Percentiles rank a stretch among this genome's conserved stretches.
Evolutionary conservation across 2,329 filamentous ascomycete species (phyloP).

Genomic region (Xylariaceae sp.): DNA sequence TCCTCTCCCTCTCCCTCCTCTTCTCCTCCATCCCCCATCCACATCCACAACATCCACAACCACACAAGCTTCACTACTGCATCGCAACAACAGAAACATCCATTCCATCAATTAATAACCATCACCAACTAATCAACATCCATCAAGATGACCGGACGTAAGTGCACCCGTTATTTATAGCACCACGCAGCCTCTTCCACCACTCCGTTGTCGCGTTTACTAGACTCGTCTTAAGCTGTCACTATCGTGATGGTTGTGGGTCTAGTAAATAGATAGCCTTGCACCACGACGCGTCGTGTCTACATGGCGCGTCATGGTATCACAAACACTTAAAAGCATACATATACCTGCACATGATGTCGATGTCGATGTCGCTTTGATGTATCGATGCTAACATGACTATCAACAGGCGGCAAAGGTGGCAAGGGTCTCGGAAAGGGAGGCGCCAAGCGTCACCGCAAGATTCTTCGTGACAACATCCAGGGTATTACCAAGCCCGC

Average conservation of each 20-base stretch:
- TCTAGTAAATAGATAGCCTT: slow-evolving; percentile 7
- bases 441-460: slow-evolving; percentile 96
- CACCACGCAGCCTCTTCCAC: background rate
- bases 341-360: background rate
- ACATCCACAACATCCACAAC: slow-evolving; percentile 28
- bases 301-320: slow-evolving; percentile 9
- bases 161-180: slow-evolving; percentile 38
- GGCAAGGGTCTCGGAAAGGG: slow-evolving; percentile 98
- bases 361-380: too few relatives aligned
- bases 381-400: too few relatives aligned
- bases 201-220: slow-evolving; percentile 18
- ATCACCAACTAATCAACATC: slow-evolving; percentile 27
- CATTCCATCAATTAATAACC: slow-evolving; percentile 4
- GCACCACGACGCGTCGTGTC: slow-evolving; percentile 30
- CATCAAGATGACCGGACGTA: slow-evolving; percentile 68
- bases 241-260: slow-evolving; percentile 23
- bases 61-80: slow-evolving; percentile 11
- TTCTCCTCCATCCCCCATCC: slow-evolving; percentile 26
- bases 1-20: slow-evolving; percentile 13
- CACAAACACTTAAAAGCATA: background rate
- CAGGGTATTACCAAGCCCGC: slow-evolving; percentile 99
- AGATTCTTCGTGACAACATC: slow-evolving; percentile 99
- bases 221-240: slow-evolving; percentile 2
- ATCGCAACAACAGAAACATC: slow-evolving; percentile 17
- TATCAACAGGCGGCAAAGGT: slow-evolving; percentile 72